Evolutionary conservation across 2,329 filamentous ascomycete species (phyloP).

Genomic region (Paecilomyces formosus): DNA sequence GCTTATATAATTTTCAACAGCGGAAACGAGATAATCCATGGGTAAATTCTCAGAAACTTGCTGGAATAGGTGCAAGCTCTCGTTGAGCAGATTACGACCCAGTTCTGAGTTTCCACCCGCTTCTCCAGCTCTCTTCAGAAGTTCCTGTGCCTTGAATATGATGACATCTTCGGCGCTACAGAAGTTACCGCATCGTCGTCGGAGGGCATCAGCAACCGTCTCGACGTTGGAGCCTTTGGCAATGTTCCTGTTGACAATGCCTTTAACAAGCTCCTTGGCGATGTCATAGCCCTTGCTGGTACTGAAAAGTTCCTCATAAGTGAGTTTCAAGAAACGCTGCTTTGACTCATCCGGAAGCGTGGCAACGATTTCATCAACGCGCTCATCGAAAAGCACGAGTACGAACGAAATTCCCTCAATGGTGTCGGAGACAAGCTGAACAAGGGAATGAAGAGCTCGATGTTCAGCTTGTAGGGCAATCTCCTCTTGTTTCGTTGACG

Average conservation of each 20-base stretch:
- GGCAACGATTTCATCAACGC: conserved; percentile 77
- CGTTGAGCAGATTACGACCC: conserved; percentile 72
- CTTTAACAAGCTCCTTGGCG: conserved; percentile 90
- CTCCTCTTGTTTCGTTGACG: conserved; percentile 79
- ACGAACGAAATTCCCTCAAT: conserved; percentile 97
- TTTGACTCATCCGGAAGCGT: conserved; percentile 65
- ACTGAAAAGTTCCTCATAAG: conserved; percentile 82
- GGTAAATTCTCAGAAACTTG: conserved; percentile 79
- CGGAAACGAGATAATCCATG: conserved; percentile 69
- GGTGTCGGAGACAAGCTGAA: conserved; percentile 79
- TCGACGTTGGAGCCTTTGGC: conserved; percentile 95
- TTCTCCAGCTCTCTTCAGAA: conserved; percentile 80
- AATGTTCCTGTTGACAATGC: conserved; percentile 96
- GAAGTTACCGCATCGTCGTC: conserved; percentile 89
- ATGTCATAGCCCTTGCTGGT: conserved; percentile 72
- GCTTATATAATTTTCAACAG: conserved; percentile 68
- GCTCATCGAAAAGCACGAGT: conserved; percentile 87
- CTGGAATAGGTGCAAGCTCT: conserved; percentile 81
- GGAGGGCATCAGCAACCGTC: conserved; percentile 89
- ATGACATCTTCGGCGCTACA: conserved; percentile 96
- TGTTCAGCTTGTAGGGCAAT: conserved; percentile 90
- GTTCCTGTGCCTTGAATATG: conserved; percentile 97
- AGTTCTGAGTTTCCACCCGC: conserved; percentile 66
- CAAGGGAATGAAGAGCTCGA: conserved; percentile 77
- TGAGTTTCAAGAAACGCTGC: conserved; percentile 65